Evolutionary conservation across 345 rosid species (phyloP), one percentile per base, ranked within the genome.

Genomic region (Barbarea vulgaris): DNA sequence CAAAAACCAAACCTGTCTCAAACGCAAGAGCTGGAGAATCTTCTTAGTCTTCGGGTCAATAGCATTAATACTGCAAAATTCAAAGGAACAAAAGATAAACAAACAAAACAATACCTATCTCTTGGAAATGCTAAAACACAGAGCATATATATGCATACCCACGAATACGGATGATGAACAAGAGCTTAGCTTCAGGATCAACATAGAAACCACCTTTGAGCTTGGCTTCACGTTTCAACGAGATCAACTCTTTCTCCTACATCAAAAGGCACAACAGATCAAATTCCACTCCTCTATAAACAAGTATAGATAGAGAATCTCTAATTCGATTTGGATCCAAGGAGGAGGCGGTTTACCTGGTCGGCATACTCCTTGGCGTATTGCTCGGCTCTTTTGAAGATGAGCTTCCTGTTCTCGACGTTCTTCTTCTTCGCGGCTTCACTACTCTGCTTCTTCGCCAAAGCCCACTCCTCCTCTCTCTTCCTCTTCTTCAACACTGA

Each of bases 121-220:
- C 7, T 27, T 36, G 22, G 34, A 69, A 70, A 76, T 62, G 70
- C 1, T 15, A 21, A 24, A 67, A 3, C 15, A 7, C 1, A 8
- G 34, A 9, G 3, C 4, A 9, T 0, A 50, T 4, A 9, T 0
- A 50, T 0, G 65, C 86, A 56, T 80, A 90, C 98, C 97, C 96
- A 65, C 87, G 92, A 24, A 91, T 93, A 44, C 98, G 86, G 70
- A 91, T 55, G 55, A 91, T 88, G 63, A 89, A 93, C 80, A 93
- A 36, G 3, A 89, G 90, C 81, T 89, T 93, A 11, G 97, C 91
- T 77, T 94, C 97, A 17, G 98, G 97, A 31, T 86, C 85, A 14
- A 91, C 98, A 82, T 94, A 94, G 73, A 91, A 94, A 2, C 93
- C 95, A 6, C 98, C 97, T 59, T 91, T 89, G 65, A 91, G 74